Base-by-base conservation (phyloP, 225 moss, liverwort and hornwort genomes). In the Thuidium tamariscinum region DNA sequence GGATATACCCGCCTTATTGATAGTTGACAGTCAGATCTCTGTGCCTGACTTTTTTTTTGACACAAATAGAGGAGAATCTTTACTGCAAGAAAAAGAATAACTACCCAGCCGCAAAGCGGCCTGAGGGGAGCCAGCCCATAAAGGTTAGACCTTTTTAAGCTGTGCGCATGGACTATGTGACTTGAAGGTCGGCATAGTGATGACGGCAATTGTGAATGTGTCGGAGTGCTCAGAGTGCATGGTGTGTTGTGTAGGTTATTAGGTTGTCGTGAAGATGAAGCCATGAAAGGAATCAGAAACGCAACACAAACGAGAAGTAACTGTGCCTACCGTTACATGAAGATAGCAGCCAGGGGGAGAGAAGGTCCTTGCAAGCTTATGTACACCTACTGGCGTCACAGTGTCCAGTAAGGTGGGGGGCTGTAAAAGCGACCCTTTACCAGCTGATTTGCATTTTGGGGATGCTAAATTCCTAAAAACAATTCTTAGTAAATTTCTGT, bases 21-120 rank as follows among this genome's bases (percentile, higher is more conserved):
- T 89, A 93, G 94, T 95, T 92, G 94, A 70, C 95, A 96, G 92
- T 95, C 95, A 81, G 94, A 94, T 89, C 93, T 96, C 85, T 95
- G 95, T 91, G 93, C 94, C 92, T 91, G 91, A 86, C 92, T 94
- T 91, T n/a, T n/a, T n/a, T n/a, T n/a, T n/a, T n/a, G n/a, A n/a
- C n/a, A n/a, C n/a, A n/a, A n/a, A n/a, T n/a, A n/a, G n/a, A n/a
- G n/a, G n/a, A n/a, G n/a, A n/a, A n/a, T n/a, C n/a, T n/a, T n/a
- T n/a, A n/a, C n/a, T n/a, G n/a, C n/a, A n/a, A n/a, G n/a, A n/a
- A n/a, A n/a, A n/a, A n/a, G n/a, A n/a, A n/a, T n/a, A n/a, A n/a
- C n/a, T n/a, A n/a, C n/a, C n/a, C n/a, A n/a, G n/a, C n/a, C n/a
- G n/a, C n/a, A n/a, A n/a, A n/a, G n/a, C n/a, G n/a, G n/a, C n/a